Base-by-base conservation (phyloP, 2,329 filamentous ascomycete species). In the Penicillium hesseltinei region DNA sequence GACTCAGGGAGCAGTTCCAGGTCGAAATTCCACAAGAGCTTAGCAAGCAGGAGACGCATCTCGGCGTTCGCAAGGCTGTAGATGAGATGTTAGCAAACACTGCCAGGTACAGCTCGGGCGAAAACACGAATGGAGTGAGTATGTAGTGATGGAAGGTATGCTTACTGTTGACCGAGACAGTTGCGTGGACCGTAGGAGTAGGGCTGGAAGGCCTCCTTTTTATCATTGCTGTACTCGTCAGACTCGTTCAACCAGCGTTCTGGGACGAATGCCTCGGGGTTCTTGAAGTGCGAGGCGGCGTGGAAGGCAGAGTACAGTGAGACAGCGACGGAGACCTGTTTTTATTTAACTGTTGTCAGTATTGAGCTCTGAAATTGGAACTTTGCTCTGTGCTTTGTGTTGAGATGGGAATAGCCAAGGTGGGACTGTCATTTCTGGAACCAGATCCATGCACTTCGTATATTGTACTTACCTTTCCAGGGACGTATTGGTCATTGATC, bases 1-100 rank as follows among this genome's bases (percentile, higher is more conserved):
- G 58, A 61, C 50, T 75, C 71, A 0, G 68, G 57, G 11, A 60
- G 65, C 3, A 78, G 66, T 25, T 72, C 65, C 3, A 78, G 45
- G 39, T 78, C 76, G 35, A 77, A 78, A 33, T 70, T 63, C 55
- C 68, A 75, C 4, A 77, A 49, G 0, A 76, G 50, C 21, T 73
- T 75, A 6, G 73, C 61, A 4, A 75, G 60, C n/a, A 78, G 71
- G 1, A 77, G 64, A 3, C 76, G 76, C 69, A 78, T 75, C 59
- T 78, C 76, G 23, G 61, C 61, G 33, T 67, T 65, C 19, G 68
- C 67, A 4, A 73, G 60, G 40, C 68, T 78, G 36, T 21, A 21
- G 8, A 35, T 19, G 27, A 15, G 17, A 19, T 23, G 13, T 61
- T 48, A 58, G 54, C 19, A 39, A 38, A 36, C 38, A 23, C 15